Percentiles rank a stretch among this genome's conserved stretches.
These are phyloP conservation scores for Populus hybrid DNA, from an alignment of 441 rosid species.

Conservation along the genomic window DNA sequence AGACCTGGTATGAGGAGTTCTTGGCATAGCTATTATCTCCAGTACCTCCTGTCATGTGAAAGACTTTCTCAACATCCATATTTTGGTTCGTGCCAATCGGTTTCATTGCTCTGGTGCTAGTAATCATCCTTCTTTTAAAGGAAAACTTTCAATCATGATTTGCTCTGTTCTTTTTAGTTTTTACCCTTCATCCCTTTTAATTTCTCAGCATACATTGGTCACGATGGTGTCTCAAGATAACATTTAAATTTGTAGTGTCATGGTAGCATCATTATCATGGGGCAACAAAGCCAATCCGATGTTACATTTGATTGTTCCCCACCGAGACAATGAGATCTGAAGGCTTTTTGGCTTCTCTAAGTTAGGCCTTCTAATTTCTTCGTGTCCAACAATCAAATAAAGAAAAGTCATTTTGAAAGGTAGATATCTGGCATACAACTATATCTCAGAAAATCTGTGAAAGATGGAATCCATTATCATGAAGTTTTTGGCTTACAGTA, in stretches of 20 bases:
- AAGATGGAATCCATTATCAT: not conserved
- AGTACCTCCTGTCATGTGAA: conserved; percentile 77
- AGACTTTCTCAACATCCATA: conserved; percentile 68
- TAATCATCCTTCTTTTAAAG: not conserved
- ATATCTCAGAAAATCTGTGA: not conserved
- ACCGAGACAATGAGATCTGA: not conserved
- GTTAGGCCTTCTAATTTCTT: not conserved
- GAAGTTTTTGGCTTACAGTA: no score
- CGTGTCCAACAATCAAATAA: not conserved
- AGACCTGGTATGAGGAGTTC: conserved; percentile 76
- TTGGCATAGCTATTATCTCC: conserved; percentile 75
- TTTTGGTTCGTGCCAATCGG: not conserved
- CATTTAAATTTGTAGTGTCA: not conserved
- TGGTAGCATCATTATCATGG: not conserved
- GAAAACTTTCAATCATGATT: not conserved
- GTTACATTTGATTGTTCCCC: not conserved
- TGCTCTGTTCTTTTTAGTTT: not conserved
- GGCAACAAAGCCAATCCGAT: not conserved
- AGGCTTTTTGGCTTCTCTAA: not conserved
- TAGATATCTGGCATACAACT: not conserved
- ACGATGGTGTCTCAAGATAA: not conserved
- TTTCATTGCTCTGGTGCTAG: not conserved
- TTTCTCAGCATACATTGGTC: not conserved
- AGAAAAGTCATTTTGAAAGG: not conserved
- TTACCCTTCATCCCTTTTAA: not conserved